Percentiles rank a stretch among this genome's conserved stretches.
These are phyloP conservation scores for Chrysosporium keratinophilum DNA, from an alignment of 2,329 filamentous ascomycete species.

Conservation along the genomic window DNA sequence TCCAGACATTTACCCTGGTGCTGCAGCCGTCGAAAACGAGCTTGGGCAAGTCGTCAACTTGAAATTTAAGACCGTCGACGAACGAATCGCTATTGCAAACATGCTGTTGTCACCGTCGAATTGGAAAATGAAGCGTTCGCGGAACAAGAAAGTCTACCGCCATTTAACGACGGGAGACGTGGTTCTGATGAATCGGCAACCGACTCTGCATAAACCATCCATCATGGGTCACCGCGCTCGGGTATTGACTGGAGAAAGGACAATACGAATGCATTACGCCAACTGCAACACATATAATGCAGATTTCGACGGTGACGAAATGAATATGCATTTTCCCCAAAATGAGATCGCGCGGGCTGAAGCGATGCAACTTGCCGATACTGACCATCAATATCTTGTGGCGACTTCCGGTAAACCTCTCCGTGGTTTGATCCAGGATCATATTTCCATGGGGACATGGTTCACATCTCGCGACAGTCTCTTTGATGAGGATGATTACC, in stretches of 20 bases:
- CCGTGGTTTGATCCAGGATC: constrained; percentile 94
- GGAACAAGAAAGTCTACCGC: constrained; percentile 92
- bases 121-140: constrained; percentile 60
- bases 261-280: constrained; percentile 98
- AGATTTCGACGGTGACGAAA: constrained; percentile 98
- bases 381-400: constrained; percentile 93
- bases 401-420: constrained; percentile 88
- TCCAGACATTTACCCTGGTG: constrained; percentile 85
- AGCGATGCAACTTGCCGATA: constrained; percentile 85
- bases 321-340: constrained; percentile 99
- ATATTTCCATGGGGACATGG: constrained; percentile 86
- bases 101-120: constrained; percentile 79
- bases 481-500: constrained; percentile 77
- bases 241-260: constrained; percentile 88
- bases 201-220: constrained; percentile 93
- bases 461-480: constrained; percentile 87
- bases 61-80: constrained; percentile 75
- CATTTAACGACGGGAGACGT: constrained; percentile 95
- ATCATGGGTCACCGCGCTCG: constrained; percentile 97
- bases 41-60: constrained; percentile 84
- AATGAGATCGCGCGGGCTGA: constrained; percentile 91
- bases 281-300: constrained; percentile 99
- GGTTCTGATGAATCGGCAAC: constrained; percentile 97
- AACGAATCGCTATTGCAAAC: constrained; percentile 81
- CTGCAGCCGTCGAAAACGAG: constrained; percentile 89